Conservation (phyloP, 164 flowering plant species). For the Stephania japonica region DNA sequence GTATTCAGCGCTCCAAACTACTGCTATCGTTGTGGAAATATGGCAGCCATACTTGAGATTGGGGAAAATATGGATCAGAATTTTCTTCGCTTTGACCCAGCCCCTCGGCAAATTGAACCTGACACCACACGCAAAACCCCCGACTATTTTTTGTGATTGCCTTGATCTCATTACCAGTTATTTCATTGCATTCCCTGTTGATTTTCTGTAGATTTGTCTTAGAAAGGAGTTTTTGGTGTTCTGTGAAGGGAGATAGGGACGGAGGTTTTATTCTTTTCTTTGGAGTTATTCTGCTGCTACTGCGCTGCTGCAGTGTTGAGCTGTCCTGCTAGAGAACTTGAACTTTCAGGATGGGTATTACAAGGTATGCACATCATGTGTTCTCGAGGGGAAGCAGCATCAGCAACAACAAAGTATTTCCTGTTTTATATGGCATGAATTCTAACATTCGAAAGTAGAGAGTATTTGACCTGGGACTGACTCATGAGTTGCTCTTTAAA, state of each 20-base stretch:
- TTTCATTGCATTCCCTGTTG: slow-evolving; percentile 14
- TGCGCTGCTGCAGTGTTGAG: slow-evolving; percentile 22
- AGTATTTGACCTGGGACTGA: neutral
- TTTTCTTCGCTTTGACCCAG: slow-evolving; percentile 84
- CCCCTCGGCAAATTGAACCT: slow-evolving; percentile 80
- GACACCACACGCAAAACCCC: slow-evolving; percentile 87
- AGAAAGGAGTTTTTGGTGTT: slow-evolving; percentile 23
- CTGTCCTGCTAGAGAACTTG: slow-evolving; percentile 21
- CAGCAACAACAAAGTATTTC: slow-evolving; percentile 29
- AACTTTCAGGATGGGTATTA: slow-evolving; percentile 17
- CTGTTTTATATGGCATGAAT: slow-evolving; percentile 20
- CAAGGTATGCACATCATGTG: slow-evolving; percentile 28
- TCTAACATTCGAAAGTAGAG: neutral
- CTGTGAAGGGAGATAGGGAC: slow-evolving; percentile 18
- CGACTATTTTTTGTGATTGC: slow-evolving; percentile 67
- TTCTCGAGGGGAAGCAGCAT: slow-evolving; percentile 25
- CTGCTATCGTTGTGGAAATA: slow-evolving; percentile 86
- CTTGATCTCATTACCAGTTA: slow-evolving; percentile 13
- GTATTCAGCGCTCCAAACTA: slow-evolving; percentile 87
- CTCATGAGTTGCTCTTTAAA: neutral
- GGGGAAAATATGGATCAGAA: slow-evolving; percentile 87
- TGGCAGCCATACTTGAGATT: slow-evolving; percentile 89
- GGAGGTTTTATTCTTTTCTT: slow-evolving; percentile 41
- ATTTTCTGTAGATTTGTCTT: slow-evolving; percentile 42
- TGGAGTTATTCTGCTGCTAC: slow-evolving; percentile 25